Percentiles rank a stretch among this genome's conserved stretches.
Conservation (phyloP, 768 basidiomycete genomes). For the Tulasnella sp. region DNA sequence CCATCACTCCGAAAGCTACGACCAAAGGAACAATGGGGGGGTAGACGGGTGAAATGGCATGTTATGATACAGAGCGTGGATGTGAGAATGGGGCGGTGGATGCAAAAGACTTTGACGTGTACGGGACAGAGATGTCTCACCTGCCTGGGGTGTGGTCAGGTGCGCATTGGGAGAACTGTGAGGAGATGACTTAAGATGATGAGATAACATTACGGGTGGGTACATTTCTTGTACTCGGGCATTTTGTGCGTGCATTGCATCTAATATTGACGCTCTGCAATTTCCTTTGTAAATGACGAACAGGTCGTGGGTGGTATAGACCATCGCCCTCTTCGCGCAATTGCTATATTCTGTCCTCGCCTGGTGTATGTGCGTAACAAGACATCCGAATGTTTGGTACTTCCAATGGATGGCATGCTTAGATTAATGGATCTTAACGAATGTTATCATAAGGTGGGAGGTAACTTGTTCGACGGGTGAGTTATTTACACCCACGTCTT, state of each 20-base stretch:
- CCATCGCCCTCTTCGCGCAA: constrained; percentile 74
- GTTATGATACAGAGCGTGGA: constrained; percentile 29
- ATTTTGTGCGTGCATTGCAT: too few relatives aligned
- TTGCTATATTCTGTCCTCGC: too few relatives aligned
- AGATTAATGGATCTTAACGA: too few relatives aligned
- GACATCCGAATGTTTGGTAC: too few relatives aligned
- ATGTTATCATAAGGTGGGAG: too few relatives aligned
- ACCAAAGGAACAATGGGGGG: neutral
- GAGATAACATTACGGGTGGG: constrained; percentile 54
- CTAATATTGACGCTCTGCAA: constrained; percentile 17
- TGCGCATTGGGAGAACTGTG: constrained; percentile 26
- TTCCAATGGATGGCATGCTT: too few relatives aligned
- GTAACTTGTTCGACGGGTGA: too few relatives aligned
- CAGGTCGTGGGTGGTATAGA: constrained; percentile 42
- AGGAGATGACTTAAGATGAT: constrained; percentile 20
- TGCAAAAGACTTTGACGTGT: constrained; percentile 70
- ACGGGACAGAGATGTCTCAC: constrained; percentile 93
- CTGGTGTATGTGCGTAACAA: too few relatives aligned
- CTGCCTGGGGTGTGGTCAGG: constrained; percentile 65
- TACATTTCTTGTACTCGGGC: too few relatives aligned
- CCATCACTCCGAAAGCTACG: neutral
- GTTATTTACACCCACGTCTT: too few relatives aligned
- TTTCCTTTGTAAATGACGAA: constrained; percentile 10
- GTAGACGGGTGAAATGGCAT: constrained; percentile 19
- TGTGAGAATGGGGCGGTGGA: constrained; percentile 91